Percentiles rank a stretch among this genome's conserved stretches.
Evolutionary conservation across 2,329 filamentous ascomycete genomes (phyloP).

Genomic region (Aureobasidium musti): DNA sequence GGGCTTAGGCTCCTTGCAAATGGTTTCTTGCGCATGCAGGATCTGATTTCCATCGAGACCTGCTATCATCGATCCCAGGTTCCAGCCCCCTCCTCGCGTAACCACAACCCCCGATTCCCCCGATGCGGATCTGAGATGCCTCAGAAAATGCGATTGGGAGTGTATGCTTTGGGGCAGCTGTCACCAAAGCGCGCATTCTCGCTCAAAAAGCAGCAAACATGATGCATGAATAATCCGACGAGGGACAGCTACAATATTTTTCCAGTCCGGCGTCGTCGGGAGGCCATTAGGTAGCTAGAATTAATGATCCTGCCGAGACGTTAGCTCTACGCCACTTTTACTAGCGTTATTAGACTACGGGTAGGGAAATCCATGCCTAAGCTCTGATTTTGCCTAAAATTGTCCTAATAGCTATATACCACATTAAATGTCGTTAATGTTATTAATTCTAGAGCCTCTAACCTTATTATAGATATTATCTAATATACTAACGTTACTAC

Average conservation of each 20-base stretch:
- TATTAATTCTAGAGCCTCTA: neutral
- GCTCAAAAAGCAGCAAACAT: neutral
- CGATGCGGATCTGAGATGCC: slow-evolving; percentile 18
- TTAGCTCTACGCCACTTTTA: neutral
- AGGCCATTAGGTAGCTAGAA: no score
- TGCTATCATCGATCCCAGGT: slow-evolving; percentile 8
- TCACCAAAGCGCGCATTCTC: neutral
- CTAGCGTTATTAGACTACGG: neutral
- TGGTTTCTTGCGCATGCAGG: no score
- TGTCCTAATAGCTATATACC: neutral
- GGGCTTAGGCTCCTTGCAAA: neutral
- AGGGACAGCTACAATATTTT: no score
- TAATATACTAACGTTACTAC: neutral
- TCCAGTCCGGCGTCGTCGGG: no score
- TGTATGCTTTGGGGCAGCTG: neutral
- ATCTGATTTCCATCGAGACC: neutral
- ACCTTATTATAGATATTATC: no score
- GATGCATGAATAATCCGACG: neutral
- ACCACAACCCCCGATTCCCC: neutral
- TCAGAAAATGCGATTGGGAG: neutral
- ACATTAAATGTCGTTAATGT: neutral
- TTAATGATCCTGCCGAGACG: no score
- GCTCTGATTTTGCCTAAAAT: neutral
- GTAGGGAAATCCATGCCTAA: neutral
- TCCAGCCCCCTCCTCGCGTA: slow-evolving; percentile 1